Percentiles rank a stretch among this genome's conserved stretches.
Evolutionary conservation across 768 basidiomycete genomes (phyloP).

Genomic region (Hericium alpestre): DNA sequence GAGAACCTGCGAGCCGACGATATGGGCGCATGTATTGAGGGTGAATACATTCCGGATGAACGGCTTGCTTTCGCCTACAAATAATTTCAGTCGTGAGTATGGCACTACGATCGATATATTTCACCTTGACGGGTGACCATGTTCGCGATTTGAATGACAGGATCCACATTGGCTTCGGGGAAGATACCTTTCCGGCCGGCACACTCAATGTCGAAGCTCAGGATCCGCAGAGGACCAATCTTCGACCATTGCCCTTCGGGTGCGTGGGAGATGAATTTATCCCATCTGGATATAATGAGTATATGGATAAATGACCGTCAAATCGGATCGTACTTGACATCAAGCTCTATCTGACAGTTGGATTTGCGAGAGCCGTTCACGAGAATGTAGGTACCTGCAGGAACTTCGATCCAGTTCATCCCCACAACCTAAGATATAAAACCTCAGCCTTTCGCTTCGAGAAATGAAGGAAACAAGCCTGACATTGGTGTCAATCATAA

Average conservation of each 20-base stretch:
- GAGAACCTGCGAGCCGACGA: slow-evolving; percentile 95
- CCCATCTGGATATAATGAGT: slow-evolving; percentile 41
- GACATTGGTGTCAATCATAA: slow-evolving; percentile 97
- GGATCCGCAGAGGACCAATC: slow-evolving; percentile 84
- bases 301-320: background rate
- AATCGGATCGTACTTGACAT: slow-evolving; percentile 43
- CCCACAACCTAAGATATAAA: slow-evolving; percentile 62
- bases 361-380: slow-evolving; percentile 49
- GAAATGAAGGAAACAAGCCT: background rate
- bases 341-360: slow-evolving; percentile 82
- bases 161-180: slow-evolving; percentile 82
- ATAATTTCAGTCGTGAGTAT: background rate
- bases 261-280: slow-evolving; percentile 78
- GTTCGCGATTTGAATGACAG: slow-evolving; percentile 97
- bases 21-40: slow-evolving; percentile 86
- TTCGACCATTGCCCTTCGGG: slow-evolving; percentile 90
- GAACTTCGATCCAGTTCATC: slow-evolving; percentile 98
- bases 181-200: slow-evolving; percentile 97
- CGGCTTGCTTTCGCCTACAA: slow-evolving; percentile 75
- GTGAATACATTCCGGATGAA: slow-evolving; percentile 97
- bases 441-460: background rate
- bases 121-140: slow-evolving; percentile 97
- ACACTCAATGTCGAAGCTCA: slow-evolving; percentile 99
- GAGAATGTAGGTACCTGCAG: slow-evolving; percentile 69
- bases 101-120: background rate